Percentiles rank a stretch among this genome's conserved stretches.
Conservation (phyloP, 768 basidiomycete species). For the Austroboletus eburneus region DNA sequence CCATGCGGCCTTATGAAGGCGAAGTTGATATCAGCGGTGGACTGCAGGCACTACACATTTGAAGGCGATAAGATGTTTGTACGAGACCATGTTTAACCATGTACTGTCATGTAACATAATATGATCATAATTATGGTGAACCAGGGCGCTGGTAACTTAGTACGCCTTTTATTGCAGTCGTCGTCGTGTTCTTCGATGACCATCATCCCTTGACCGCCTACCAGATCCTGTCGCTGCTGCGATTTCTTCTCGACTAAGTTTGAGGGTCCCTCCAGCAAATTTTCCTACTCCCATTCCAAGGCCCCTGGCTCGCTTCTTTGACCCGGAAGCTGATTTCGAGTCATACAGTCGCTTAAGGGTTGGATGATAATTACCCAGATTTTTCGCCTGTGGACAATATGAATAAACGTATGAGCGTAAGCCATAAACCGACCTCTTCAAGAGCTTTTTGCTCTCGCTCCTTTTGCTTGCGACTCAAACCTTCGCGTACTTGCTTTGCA, state of each 20-base stretch:
- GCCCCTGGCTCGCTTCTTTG: slow-evolving; percentile 53
- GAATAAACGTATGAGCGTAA: neutral
- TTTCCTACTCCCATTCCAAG: slow-evolving; percentile 76
- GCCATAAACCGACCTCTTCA: slow-evolving; percentile 55
- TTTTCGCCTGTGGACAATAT: slow-evolving; percentile 57
- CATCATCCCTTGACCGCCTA: slow-evolving; percentile 2
- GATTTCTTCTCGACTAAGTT: slow-evolving; percentile 61
- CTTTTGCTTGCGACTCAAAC: slow-evolving; percentile 58
- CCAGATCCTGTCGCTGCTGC: slow-evolving; percentile 29
- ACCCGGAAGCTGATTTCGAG: slow-evolving; percentile 22
- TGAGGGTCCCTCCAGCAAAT: slow-evolving; percentile 66
- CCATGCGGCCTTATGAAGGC: slow-evolving; percentile 14
- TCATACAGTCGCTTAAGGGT: slow-evolving; percentile 66
- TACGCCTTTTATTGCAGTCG: slow-evolving; percentile 6
- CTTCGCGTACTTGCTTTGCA: slow-evolving; percentile 67
- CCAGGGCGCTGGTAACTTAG: neutral
- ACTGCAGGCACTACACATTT: slow-evolving; percentile 23
- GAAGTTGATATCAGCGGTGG: slow-evolving; percentile 23
- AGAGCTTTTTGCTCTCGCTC: slow-evolving; percentile 51
- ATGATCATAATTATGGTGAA: neutral
- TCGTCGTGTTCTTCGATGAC: slow-evolving; percentile 1
- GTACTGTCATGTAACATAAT: slow-evolving; percentile 5
- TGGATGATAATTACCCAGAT: slow-evolving; percentile 82
- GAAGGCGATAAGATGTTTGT: slow-evolving; percentile 10
- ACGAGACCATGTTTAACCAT: neutral